Conservation (phyloP, 305 asterid species). For the Rubia tinctorum region DNA sequence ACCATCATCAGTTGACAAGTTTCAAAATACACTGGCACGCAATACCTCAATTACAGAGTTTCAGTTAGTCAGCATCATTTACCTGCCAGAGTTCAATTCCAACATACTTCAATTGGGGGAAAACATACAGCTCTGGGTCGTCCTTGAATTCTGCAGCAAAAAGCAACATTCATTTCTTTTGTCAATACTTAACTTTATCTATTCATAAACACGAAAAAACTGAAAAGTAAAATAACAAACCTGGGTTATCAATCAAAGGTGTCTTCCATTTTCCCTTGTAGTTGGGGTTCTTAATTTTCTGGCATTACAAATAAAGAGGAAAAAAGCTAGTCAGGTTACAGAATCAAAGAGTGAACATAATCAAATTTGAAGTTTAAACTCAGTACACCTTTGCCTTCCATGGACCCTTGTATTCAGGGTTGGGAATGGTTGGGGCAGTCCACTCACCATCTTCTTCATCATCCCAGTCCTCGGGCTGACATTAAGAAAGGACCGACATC, state of each 20-base stretch:
- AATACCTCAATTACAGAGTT: background rate
- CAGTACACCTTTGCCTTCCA: conserved; percentile 83
- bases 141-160: conserved; percentile 74
- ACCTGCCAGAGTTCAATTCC: conserved; percentile 99
- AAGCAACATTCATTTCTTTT: background rate
- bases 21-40: background rate
- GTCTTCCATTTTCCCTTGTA: conserved; percentile 98
- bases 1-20: conserved; percentile 5
- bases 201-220: background rate
- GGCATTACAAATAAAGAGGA: conserved; percentile 19
- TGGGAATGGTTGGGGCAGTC: conserved; percentile 92
- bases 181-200: background rate
- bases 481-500: conserved; percentile 4
- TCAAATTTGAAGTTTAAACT: conserved; percentile 3
- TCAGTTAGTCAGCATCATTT: conserved; percentile 4
- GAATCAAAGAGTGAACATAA: background rate
- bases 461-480: conserved; percentile 99
- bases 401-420: conserved; percentile 98
- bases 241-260: conserved; percentile 95
- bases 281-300: conserved; percentile 98
- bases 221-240: conserved; percentile 30
- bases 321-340: conserved; percentile 13
- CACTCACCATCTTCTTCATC: conserved; percentile 99
- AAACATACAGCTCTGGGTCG: conserved; percentile 86
- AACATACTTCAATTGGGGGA: conserved; percentile 84